Evolutionary conservation across 768 basidiomycete genomes (phyloP).

Genomic region (Tricholomella constricta): DNA sequence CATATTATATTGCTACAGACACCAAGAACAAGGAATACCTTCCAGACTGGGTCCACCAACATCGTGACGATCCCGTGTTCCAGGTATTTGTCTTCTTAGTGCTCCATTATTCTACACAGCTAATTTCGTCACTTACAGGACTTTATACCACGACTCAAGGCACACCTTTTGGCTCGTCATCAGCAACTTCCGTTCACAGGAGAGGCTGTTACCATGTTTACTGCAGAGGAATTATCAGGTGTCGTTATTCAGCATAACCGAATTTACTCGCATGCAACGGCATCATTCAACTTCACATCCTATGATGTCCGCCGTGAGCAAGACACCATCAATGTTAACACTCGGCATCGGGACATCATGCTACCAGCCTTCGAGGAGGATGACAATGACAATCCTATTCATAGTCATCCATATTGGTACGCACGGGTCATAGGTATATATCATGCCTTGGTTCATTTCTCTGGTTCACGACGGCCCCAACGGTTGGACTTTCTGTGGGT

Average conservation of each 20-base stretch:
- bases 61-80: conserved; percentile 27
- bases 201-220: conserved; percentile 12
- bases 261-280: conserved; percentile 22
- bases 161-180: conserved; percentile 22
- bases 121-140: conserved; percentile 16
- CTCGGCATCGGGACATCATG: conserved; percentile 34
- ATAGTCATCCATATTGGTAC: conserved; percentile 35
- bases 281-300: conserved; percentile 40
- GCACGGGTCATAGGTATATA: conserved; percentile 29
- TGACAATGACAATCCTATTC: not conserved
- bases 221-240: conserved; percentile 8
- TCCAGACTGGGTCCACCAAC: not conserved
- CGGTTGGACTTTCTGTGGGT: conserved; percentile 30
- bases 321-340: conserved; percentile 38
- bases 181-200: conserved; percentile 5
- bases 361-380: conserved; percentile 24
- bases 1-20: not conserved
- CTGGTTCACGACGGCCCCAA: not conserved
- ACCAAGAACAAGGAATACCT: not conserved
- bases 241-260: conserved; percentile 20
- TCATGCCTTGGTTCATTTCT: conserved; percentile 27
- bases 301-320: conserved; percentile 41
- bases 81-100: conserved; percentile 16
- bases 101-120: not conserved
- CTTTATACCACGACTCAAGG: conserved; percentile 28